Base-by-base conservation (phyloP, 306 rosid species). In the Morella rubra region DNA sequence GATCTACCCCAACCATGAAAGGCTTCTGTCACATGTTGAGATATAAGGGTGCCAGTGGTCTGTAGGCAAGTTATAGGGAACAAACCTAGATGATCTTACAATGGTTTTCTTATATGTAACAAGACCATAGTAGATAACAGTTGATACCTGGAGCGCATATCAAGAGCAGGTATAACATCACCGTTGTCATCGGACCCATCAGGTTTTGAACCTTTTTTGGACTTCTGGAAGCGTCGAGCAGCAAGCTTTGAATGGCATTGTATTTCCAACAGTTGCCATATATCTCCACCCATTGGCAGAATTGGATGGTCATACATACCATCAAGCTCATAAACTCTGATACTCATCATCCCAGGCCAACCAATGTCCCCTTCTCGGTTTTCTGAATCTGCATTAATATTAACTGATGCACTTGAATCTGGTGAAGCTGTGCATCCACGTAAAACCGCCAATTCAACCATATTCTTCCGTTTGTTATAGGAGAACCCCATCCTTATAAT, bases 311-410 rank as follows among this genome's bases (percentile, higher is more conserved):
- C 99, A 88, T 87, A 95, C 79, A 89, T 89, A 55, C 99, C 99
- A 79, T 95, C 99, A 83, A 90, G 93, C 84, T 95, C 99, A 88
- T 89, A 88, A 73, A 87, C 93, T 79, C 99, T 87, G 82, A 95
- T 95, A 76, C 97, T 95, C 99, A 95, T 95, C 93, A 95, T 92
- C 81, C 99, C 97, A 76, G 99, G 99, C 96, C 97, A 92, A 69
- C 97, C 99, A 86, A 80, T 71, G 69, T 95, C 97, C 77, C 86
- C 81, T 32, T 94, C 97, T 80, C 89, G 88, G 84, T 83, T 92
- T 79, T 95, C 97, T 65, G 88, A 74, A 61, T 91, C 96, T 42
- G 91, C 79, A 68, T 84, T 87, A 53, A 84, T 59, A 72, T 89
- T 86, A 73, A 66, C 67, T 2, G 93, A 78, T 77, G 86, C 81